Evolutionary conservation across 805 yeast species (phyloP).

Genomic region (Grigorovia yakushimaensis): DNA sequence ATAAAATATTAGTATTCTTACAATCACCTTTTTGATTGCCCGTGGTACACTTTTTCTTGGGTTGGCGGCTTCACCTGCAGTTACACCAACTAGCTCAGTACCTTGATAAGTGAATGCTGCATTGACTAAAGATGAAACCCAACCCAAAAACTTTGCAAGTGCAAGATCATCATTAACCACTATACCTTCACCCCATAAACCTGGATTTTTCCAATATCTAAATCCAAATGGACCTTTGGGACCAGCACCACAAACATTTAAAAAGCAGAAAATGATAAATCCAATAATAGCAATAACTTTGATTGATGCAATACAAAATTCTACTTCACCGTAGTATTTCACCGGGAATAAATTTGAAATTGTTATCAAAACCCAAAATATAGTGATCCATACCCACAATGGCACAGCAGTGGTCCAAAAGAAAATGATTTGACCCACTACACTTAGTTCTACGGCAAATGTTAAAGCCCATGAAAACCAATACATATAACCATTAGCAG

Average conservation of each 20-base stretch:
- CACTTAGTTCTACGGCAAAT: constrained; percentile 57
- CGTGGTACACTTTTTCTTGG: constrained; percentile 57
- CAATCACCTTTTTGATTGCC: constrained; percentile 55
- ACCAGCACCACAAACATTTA: constrained; percentile 65
- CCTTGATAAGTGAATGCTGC: constrained; percentile 72
- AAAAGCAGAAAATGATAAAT: constrained; percentile 49
- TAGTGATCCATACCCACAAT: constrained; percentile 54
- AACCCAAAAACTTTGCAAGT: constrained; percentile 46
- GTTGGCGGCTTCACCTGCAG: constrained; percentile 58
- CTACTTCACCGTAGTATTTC: constrained; percentile 56
- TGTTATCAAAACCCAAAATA: constrained; percentile 46
- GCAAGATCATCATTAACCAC: constrained; percentile 29
- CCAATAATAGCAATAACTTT: constrained; percentile 58
- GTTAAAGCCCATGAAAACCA: constrained; percentile 70
- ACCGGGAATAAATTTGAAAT: constrained; percentile 52
- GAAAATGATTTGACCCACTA: constrained; percentile 49
- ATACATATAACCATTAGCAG: constrained; percentile 56
- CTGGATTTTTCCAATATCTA: constrained; percentile 68
- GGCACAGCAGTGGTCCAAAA: constrained; percentile 64
- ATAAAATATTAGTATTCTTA: constrained; percentile 54
- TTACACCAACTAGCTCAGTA: constrained; percentile 58
- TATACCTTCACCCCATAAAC: constrained; percentile 58
- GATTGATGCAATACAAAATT: constrained; percentile 56
- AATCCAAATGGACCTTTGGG: constrained; percentile 55
- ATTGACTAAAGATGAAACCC: constrained; percentile 51